Conservation (phyloP, 192 early-diverging fungal genomes). For the Backusella sp. region DNA sequence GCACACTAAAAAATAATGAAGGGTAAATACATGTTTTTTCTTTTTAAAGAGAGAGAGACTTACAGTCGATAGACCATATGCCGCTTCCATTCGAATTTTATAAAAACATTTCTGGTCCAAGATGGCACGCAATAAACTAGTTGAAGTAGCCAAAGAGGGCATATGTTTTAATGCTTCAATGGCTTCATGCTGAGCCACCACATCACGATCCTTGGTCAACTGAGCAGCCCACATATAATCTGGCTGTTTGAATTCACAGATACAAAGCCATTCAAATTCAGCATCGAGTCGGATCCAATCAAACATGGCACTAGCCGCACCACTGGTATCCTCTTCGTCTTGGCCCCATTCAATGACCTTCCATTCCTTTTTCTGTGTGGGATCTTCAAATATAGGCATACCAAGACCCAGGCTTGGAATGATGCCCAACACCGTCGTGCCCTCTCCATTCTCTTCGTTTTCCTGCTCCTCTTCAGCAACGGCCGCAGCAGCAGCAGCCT, state of each 20-base stretch:
- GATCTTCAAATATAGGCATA: constrained; percentile 55
- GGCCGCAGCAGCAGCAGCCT: constrained; percentile 65
- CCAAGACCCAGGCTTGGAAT: constrained; percentile 43
- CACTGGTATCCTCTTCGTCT: constrained; percentile 66
- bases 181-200: constrained; percentile 90
- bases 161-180: constrained; percentile 62
- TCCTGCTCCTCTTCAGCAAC: constrained; percentile 62
- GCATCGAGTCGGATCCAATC: constrained; percentile 98
- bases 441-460: constrained; percentile 65
- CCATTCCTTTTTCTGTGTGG: constrained; percentile 67
- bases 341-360: constrained; percentile 77
- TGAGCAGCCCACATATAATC: constrained; percentile 97
- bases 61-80: constrained; percentile 63
- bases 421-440: constrained; percentile 53
- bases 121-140: constrained; percentile 73
- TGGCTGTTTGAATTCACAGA: constrained; percentile 81
- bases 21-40: background rate
- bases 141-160: constrained; percentile 65
- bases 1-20: constrained; percentile 41
- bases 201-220: constrained; percentile 86
- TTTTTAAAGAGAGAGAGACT: background rate
- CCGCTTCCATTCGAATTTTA: constrained; percentile 81
- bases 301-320: constrained; percentile 63
- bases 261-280: constrained; percentile 91
- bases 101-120: constrained; percentile 82